Evolutionary conservation across 2,329 filamentous ascomycete genomes (phyloP).

Genomic region (Beauveria pseudobassiana): DNA sequence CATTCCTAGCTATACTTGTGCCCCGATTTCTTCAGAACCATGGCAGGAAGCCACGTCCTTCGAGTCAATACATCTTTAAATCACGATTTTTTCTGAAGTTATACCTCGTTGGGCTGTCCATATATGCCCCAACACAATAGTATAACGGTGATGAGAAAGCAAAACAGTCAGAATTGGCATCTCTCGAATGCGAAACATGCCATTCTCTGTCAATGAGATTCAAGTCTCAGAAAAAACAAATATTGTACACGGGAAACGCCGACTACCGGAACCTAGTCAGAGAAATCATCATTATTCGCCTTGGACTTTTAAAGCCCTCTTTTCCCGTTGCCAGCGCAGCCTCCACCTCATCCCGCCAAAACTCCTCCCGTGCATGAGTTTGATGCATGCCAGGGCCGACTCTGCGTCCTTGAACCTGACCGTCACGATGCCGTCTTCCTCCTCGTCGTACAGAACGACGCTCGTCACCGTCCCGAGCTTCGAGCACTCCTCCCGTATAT

Average conservation of each 20-base stretch:
- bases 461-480: conserved; percentile 86
- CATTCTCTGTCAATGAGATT: background rate
- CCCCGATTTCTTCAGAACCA: too few species aligned
- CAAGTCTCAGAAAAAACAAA: background rate
- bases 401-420: conserved; percentile 71
- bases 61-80: too few species aligned
- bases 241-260: background rate
- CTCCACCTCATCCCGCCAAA: conserved; percentile 68
- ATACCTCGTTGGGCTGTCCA: too few species aligned
- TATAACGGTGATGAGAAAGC: too few species aligned
- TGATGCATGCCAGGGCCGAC: conserved; percentile 64
- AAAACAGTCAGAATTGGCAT: too few species aligned
- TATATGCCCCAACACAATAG: too few species aligned
- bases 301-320: conserved; percentile 68
- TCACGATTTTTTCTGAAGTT: too few species aligned
- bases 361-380: conserved; percentile 69
- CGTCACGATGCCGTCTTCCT: conserved; percentile 75
- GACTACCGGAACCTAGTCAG: background rate
- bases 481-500: conserved; percentile 81
- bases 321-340: conserved; percentile 64
- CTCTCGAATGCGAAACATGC: background rate
- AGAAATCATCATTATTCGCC: conserved; percentile 38
- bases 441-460: conserved; percentile 82
- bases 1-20: too few species aligned
- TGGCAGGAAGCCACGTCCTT: too few species aligned